phyloP scores from a whole-genome alignment of 768 basidiomycete species.

The Agrocybe praecox region DNA sequence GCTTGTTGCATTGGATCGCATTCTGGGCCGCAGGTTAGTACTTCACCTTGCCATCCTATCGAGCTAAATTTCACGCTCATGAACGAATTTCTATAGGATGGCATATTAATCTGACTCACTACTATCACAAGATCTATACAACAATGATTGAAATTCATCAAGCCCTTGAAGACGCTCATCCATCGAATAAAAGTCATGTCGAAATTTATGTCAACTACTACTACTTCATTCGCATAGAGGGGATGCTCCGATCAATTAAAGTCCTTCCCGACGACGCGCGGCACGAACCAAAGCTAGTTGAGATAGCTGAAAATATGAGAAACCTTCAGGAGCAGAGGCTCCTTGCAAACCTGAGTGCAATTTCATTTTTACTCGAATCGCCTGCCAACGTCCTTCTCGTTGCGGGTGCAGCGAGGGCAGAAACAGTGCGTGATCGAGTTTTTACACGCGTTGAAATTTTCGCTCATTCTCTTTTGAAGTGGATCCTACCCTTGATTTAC shows the following conservation, averaged over 20 bases:
- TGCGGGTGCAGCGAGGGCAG: conserved; percentile 2
- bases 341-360: background rate
- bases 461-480: conserved; percentile 9
- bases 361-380: conserved; percentile 1
- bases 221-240: conserved; percentile 1
- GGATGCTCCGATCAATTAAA: background rate
- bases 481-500: conserved; percentile 21
- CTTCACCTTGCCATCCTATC: background rate
- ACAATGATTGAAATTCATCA: conserved; percentile 6
- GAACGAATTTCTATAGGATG: conserved; percentile 3
- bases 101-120: conserved; percentile 6
- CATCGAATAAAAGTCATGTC: conserved; percentile 1
- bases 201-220: background rate
- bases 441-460: no score
- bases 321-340: background rate
- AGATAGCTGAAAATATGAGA: background rate
- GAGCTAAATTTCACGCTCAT: background rate
- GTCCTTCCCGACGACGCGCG: background rate
- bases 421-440: conserved; percentile 2
- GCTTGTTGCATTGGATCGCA: conserved; percentile 25
- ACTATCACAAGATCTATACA: conserved; percentile 3
- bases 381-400: background rate
- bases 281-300: conserved; percentile 1
- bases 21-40: conserved; percentile 26
- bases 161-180: background rate